A percentile compares a stretch with the other conserved stretches of the same genome.
These are phyloP conservation scores for Xerocomus brunneocitrinus DNA, from an alignment of 768 basidiomycete species.

Conservation along the genomic window DNA sequence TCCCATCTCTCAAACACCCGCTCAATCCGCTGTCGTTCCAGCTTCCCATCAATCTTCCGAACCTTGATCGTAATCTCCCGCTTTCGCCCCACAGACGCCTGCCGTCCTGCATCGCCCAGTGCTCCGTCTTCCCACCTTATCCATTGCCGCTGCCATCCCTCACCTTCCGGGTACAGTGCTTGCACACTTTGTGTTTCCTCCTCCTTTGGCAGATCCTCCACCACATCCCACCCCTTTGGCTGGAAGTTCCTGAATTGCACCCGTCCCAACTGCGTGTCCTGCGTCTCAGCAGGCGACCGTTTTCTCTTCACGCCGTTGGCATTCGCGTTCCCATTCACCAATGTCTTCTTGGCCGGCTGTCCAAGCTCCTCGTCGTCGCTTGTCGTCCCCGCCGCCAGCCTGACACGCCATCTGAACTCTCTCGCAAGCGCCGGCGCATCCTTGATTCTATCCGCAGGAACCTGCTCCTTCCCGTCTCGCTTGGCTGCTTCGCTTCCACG, in stretches of 20 bases:
- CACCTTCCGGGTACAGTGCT: slow-evolving; percentile 37
- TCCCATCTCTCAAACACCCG: slow-evolving; percentile 65
- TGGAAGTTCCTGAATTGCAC: slow-evolving; percentile 60
- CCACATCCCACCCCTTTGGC: slow-evolving; percentile 61
- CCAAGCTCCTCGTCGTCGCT: slow-evolving; percentile 64
- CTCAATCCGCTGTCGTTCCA: slow-evolving; percentile 72
- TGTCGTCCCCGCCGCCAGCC: slow-evolving; percentile 51
- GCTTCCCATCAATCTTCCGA: slow-evolving; percentile 47
- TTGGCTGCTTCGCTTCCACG: slow-evolving; percentile 64
- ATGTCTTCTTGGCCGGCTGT: slow-evolving; percentile 20
- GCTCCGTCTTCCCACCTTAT: slow-evolving; percentile 26
- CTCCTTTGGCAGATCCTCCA: slow-evolving; percentile 41
- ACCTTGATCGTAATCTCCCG: slow-evolving; percentile 54
- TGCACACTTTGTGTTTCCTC: slow-evolving; percentile 37
- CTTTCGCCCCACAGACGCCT: slow-evolving; percentile 41
- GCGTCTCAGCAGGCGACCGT: slow-evolving; percentile 28
- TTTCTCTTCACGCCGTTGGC: slow-evolving; percentile 36
- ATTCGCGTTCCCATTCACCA: slow-evolving; percentile 24
- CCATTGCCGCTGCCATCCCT: slow-evolving; percentile 47
- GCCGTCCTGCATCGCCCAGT: slow-evolving; percentile 25
- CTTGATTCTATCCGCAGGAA: slow-evolving; percentile 76
- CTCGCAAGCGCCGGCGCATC: slow-evolving; percentile 77
- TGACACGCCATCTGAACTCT: slow-evolving; percentile 82
- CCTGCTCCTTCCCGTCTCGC: slow-evolving; percentile 75
- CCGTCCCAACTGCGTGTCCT: slow-evolving; percentile 11